A percentile compares a stretch with the other conserved stretches of the same genome.
Evolutionary conservation across 2,329 filamentous ascomycete genomes (phyloP).

Genomic region (Paraphoma chrysanthemicola): DNA sequence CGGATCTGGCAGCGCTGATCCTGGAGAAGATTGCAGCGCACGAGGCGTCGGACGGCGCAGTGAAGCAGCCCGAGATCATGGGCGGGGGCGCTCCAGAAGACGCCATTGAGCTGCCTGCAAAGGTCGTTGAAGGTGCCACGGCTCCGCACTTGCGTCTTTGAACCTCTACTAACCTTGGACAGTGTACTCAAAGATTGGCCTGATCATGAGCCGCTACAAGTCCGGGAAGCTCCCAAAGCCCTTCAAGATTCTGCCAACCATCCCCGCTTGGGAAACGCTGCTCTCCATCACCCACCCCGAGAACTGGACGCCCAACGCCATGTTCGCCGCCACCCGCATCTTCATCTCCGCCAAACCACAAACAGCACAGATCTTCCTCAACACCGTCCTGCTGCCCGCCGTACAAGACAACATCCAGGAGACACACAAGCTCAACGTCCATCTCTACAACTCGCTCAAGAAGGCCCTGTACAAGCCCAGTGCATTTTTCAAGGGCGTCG

Average conservation of each 20-base stretch:
- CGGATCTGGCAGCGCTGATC: conserved; percentile 91
- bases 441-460: conserved; percentile 92
- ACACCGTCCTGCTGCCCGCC: conserved; percentile 83
- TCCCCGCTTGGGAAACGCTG: conserved; percentile 91
- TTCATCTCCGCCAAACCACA: conserved; percentile 86
- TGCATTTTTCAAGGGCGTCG: conserved; percentile 94
- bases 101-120: conserved; percentile 83
- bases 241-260: conserved; percentile 93
- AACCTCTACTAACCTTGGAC: conserved; percentile 12
- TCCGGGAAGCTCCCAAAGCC: conserved; percentile 96
- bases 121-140: conserved; percentile 74
- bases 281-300: conserved; percentile 85
- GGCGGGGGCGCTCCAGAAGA: conserved; percentile 72
- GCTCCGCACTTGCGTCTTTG: neutral
- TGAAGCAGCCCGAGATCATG: conserved; percentile 54
- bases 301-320: conserved; percentile 77
- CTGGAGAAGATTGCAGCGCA: conserved; percentile 92
- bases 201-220: conserved; percentile 91
- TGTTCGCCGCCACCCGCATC: conserved; percentile 88
- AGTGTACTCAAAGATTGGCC: conserved; percentile 90
- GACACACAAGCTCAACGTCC: conserved; percentile 92
- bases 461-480: conserved; percentile 92
- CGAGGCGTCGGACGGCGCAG: conserved; percentile 70
- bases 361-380: conserved; percentile 83
- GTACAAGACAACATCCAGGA: conserved; percentile 96